Evolutionary conservation across 2,329 filamentous ascomycete genomes (phyloP), one percentile per base, ranked within the genome.

Genomic region (Eurotiales sp.): DNA sequence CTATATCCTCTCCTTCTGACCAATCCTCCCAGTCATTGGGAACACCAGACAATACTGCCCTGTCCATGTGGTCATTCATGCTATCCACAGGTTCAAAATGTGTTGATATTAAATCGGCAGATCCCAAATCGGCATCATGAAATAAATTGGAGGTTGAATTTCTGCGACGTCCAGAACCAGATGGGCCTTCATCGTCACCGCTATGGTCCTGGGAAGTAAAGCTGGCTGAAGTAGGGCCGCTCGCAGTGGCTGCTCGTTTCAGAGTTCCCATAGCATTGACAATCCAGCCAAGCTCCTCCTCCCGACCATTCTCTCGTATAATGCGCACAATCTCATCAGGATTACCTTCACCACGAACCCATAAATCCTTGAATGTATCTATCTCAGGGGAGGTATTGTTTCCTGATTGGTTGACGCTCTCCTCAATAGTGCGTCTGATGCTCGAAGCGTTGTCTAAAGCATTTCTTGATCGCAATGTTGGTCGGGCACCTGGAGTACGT

Each of bases 281-380:
- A 73, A 83, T 82, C 63, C 82, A 81, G 10, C 73, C 72, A 29
- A 88, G 73, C 45, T 79, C 77, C 10, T 82, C 79, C 50, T 80
- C 74, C 2, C 82, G 74, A 4, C 78, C 76, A 58, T 86, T 83
- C 32, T 81, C 77, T 34, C 79, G 76, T 27, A 86, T 83, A 19
- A 87, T 81, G 36, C 76, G 72, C 3, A 85, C 58, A 22, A 87
- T 81, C 53, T 75, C 77, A 30, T 79, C 73, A 0, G 77, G 77
- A 58, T 86, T 77, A 4, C 83, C 83, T 39, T 77, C 76, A 1
- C 83, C 82, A 50, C 80, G 79, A 37, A 77, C 74, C 66, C 83
- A 85, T 8, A 73, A 32, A 81, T 83, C 50, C 73, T 75, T 58
- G 78, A 71, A 65, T 72, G 81, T 61, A 73, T 78, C 53, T 62